Evolutionary conservation across 306 rosid genomes (phyloP), one percentile per base, ranked within the genome.

Genomic region (Pyrus pyrifolia): DNA sequence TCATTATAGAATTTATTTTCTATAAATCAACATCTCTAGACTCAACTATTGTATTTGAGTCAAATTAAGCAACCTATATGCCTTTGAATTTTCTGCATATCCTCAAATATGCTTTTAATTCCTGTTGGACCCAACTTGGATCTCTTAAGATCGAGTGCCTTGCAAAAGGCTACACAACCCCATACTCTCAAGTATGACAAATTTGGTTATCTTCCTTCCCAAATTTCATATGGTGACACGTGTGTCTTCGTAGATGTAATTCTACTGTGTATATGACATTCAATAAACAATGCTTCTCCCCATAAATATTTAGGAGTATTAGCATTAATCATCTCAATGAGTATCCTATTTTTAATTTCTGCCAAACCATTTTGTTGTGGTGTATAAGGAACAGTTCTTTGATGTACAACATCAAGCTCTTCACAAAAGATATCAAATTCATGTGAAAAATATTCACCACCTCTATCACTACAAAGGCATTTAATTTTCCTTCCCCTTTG

Each of bases 261-360:
- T 46, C 30, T 67, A 76, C 53, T 76, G 25, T 55, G 45, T 14
- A 67, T 42, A 35, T 68, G 62, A 6, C 74, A 77, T n/a, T 49
- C 8, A 8, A 22, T 25, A 15, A 67, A 8, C 35, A 76, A 40
- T 22, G 45, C 60, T 62, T 62, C 70, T 1, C 8, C 45, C 44
- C 45, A 40, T 1, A 33, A 68, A 38, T 68, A 9, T 11, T 19
- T 18, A 23, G 21, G 14, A 1, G 4, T 5, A 3, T 49, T 46
- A 29, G 70, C 44, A 63, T 62, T 74, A 6, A 73, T 35, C 38
- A 71, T 53, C 3, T 53, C 42, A 68, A 1, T 40, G 22, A 53
- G 29, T n/a, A 22, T 55, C 8, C 60, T 42, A 42, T 42, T 42
- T 42, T 40, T 42, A 2, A 13, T 42, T 42, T 42, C 0, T 42